Percentiles rank a stretch among this genome's conserved stretches.
Evolutionary conservation across 345 rosid genomes (phyloP).

Genomic region (Cardamine chenopodiifolia): DNA sequence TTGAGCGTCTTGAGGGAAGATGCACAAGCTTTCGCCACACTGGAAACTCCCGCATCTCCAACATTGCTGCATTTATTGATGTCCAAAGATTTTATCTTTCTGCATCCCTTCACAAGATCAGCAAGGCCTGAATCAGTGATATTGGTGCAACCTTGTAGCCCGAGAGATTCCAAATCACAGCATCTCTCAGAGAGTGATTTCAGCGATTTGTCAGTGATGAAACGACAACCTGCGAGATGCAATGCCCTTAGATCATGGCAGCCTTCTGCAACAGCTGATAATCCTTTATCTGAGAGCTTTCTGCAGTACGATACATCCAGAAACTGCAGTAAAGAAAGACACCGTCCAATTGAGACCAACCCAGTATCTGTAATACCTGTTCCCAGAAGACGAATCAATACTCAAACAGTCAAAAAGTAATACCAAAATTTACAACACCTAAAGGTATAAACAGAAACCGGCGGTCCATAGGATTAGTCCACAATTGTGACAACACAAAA

Average conservation of each 20-base stretch:
- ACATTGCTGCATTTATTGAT: constrained; percentile 79
- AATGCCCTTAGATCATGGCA: constrained; percentile 64
- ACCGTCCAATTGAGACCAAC: constrained; percentile 62
- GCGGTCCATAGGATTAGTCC: background rate
- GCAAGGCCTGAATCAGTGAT: constrained; percentile 69
- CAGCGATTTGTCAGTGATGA: constrained; percentile 56
- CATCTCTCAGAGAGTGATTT: constrained; percentile 66
- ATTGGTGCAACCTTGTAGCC: constrained; percentile 76
- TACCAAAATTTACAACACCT: background rate
- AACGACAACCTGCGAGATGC: constrained; percentile 76
- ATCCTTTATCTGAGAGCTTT: constrained; percentile 83
- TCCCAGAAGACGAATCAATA: background rate
- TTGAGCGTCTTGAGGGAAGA: constrained; percentile 73
- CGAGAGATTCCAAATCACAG: constrained; percentile 57
- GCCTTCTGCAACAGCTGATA: constrained; percentile 74
- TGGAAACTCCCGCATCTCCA: constrained; percentile 70
- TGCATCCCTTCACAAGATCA: constrained; percentile 73
- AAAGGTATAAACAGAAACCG: too few relatives aligned
- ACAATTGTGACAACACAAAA: background rate
- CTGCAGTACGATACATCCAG: constrained; percentile 88
- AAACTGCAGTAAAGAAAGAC: constrained; percentile 71
- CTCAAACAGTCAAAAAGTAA: background rate
- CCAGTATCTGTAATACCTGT: constrained; percentile 87
- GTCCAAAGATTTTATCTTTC: constrained; percentile 60
- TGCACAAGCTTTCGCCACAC: constrained; percentile 65